A percentile compares a stretch with the other conserved stretches of the same genome.
These are phyloP conservation scores for Myrica gale DNA, from an alignment of 306 rosid species.

Conservation along the genomic window DNA sequence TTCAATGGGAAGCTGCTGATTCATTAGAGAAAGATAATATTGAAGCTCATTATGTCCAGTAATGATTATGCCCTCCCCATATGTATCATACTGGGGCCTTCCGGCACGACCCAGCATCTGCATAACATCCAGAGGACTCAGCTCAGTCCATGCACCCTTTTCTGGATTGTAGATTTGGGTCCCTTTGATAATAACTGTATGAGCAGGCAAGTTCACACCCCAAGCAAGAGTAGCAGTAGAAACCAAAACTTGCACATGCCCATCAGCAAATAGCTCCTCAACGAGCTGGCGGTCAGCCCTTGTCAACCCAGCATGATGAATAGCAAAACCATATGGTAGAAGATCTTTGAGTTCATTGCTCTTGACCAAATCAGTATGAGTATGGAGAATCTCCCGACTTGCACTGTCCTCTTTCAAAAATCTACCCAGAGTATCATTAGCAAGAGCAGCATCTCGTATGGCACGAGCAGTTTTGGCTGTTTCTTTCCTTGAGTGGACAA, in stretches of 20 bases:
- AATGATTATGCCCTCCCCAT: constrained; percentile 89
- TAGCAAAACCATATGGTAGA: constrained; percentile 91
- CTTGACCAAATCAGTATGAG: constrained; percentile 91
- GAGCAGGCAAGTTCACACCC: constrained; percentile 98
- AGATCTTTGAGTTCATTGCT: constrained; percentile 95
- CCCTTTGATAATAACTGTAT: constrained; percentile 84
- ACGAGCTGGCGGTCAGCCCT: constrained; percentile 93
- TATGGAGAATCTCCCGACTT: constrained; percentile 89
- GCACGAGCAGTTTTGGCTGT: constrained; percentile 99
- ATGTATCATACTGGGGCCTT: constrained; percentile 85
- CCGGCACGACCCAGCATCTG: constrained; percentile 99
- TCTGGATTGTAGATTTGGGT: constrained; percentile 94
- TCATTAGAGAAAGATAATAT: constrained; percentile 91
- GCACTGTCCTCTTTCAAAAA: constrained; percentile 97
- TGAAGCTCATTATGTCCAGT: constrained; percentile 90
- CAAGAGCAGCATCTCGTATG: constrained; percentile 92
- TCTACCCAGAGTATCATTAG: constrained; percentile 86
- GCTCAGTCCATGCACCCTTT: constrained; percentile 97
- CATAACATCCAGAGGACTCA: constrained; percentile 93
- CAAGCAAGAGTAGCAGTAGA: constrained; percentile 98
- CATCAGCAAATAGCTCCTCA: constrained; percentile 93
- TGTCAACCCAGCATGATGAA: constrained; percentile 94
- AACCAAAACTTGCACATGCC: constrained; percentile 92
- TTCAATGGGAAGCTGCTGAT: constrained; percentile 91
- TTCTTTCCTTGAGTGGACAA: constrained; percentile 95